Evolutionary conservation across 768 basidiomycete species (phyloP).

Genomic region (Gloeophyllum trabeum): DNA sequence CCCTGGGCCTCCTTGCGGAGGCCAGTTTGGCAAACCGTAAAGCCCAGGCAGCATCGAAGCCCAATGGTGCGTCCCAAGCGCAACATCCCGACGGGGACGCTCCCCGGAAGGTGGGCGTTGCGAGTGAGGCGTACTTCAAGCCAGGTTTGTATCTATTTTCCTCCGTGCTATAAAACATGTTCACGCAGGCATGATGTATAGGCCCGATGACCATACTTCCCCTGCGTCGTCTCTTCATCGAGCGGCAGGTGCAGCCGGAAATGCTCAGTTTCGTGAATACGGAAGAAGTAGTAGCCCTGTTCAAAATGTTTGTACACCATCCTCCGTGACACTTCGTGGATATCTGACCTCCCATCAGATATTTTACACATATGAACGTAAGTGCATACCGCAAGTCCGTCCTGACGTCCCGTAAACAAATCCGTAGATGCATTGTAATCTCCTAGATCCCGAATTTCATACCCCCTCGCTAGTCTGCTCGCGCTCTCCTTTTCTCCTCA

Average conservation of each 20-base stretch:
- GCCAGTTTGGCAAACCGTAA: constrained; percentile 71
- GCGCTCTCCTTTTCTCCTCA: constrained; percentile 89
- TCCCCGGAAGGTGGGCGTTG: constrained; percentile 58
- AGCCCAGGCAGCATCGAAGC: constrained; percentile 29
- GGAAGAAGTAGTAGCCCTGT: constrained; percentile 85
- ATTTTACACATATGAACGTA: constrained; percentile 68
- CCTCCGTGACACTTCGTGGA: constrained; percentile 2
- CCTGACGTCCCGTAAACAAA: neutral
- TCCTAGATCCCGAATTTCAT: constrained; percentile 84
- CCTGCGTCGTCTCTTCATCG: constrained; percentile 71
- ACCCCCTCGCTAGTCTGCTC: constrained; percentile 91
- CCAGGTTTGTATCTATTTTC: constrained; percentile 46
- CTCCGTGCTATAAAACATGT: constrained; percentile 1
- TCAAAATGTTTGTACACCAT: constrained; percentile 61
- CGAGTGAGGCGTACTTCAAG: constrained; percentile 85
- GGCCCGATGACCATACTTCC: constrained; percentile 87
- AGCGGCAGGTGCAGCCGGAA: constrained; percentile 85
- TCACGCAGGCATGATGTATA: constrained; percentile 13
- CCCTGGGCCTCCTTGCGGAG: constrained; percentile 86
- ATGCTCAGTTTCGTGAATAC: constrained; percentile 83
- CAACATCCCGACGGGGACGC: constrained; percentile 24
- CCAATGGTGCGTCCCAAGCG: constrained; percentile 12
- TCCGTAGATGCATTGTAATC: constrained; percentile 59
- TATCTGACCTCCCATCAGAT: constrained; percentile 28
- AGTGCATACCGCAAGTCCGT: constrained; percentile 17